Percentiles rank a stretch among this genome's conserved stretches.
phyloP scores from a whole-genome alignment of 345 rosid species.

The Eucalyptus globulus region DNA sequence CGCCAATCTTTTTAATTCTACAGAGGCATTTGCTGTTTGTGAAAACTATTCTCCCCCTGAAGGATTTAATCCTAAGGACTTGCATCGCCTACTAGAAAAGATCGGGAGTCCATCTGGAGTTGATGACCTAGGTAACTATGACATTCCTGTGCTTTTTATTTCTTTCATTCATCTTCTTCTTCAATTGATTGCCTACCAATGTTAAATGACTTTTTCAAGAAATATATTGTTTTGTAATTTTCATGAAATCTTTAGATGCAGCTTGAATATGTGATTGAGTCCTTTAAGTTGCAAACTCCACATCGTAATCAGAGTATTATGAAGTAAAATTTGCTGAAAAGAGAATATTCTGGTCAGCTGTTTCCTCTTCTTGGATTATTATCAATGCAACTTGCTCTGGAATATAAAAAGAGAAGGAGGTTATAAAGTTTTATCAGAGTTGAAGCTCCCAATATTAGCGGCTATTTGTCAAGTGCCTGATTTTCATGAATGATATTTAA shows the following conservation, averaged over 20 bases:
- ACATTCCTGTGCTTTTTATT: neutral
- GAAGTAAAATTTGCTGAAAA: neutral
- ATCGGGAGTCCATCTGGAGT: constrained; percentile 90
- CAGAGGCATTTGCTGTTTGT: constrained; percentile 96
- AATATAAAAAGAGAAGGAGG: neutral
- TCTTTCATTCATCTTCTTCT: neutral
- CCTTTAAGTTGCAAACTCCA: neutral
- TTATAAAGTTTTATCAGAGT: neutral
- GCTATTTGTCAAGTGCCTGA: neutral
- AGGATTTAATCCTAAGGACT: constrained; percentile 74
- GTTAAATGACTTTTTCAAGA: neutral
- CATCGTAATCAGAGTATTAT: neutral
- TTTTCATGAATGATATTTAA: neutral
- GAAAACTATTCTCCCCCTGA: constrained; percentile 90
- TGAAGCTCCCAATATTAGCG: neutral
- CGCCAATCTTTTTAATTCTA: neutral
- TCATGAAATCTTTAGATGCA: neutral
- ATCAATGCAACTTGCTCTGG: neutral
- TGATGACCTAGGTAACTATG: constrained; percentile 61
- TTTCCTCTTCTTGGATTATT: neutral
- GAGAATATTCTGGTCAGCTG: neutral
- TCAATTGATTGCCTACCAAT: neutral
- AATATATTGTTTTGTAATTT: neutral
- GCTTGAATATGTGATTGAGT: neutral
- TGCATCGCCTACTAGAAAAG: constrained; percentile 74